Base-by-base conservation (phyloP, 306 rosid genomes). In the Lablab purpureus region DNA sequence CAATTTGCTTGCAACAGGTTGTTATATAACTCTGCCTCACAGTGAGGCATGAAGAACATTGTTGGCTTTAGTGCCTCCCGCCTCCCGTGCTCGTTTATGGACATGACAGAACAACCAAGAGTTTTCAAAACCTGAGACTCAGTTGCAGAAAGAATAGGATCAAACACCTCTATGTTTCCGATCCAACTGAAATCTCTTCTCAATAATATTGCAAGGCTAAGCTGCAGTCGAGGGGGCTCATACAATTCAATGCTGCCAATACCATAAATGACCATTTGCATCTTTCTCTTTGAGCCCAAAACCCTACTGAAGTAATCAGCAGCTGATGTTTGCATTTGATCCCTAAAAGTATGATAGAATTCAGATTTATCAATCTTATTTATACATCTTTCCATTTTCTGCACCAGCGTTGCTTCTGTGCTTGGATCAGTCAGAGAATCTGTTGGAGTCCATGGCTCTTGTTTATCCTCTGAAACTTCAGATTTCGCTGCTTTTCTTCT, bases 41-140 rank as follows among this genome's bases (percentile, higher is more conserved):
- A 92, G 75, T 92, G 97, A 10, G 98, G 97, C 98, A 94, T 92
- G 82, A 89, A 90, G 86, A 90, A 92, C 84, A 90, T 1, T 0
- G 90, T 90, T 47, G 94, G 89, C 74, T 83, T 85, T 19, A 64
- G 1, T 1, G 88, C 97, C 78, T 81, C 77, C 50, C 97, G 88
- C 80, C 86, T 80, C 1, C 97, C 97, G 43, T 88, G 89, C 85
- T 94, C 97, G 8, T 94, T 92, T 41, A 87, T 18, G 1, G 93
- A 83, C 41, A 90, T 76, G 70, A 90, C 93, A 15, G 89, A 85
- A 71, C 93, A 90, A 65, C 89, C 89, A 3, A 92, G 82, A 45
- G 90, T 69, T 75, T 88, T 91, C 76, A 92, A 65, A 72, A 91
- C 89, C 32, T 70, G 84, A 60, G 90, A 80, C 69, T 92, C 97